A percentile compares a stretch with the other conserved stretches of the same genome.
phyloP scores from a whole-genome alignment of 1,284 basidiomycete genomes.

The Moesziomyces sp. region DNA sequence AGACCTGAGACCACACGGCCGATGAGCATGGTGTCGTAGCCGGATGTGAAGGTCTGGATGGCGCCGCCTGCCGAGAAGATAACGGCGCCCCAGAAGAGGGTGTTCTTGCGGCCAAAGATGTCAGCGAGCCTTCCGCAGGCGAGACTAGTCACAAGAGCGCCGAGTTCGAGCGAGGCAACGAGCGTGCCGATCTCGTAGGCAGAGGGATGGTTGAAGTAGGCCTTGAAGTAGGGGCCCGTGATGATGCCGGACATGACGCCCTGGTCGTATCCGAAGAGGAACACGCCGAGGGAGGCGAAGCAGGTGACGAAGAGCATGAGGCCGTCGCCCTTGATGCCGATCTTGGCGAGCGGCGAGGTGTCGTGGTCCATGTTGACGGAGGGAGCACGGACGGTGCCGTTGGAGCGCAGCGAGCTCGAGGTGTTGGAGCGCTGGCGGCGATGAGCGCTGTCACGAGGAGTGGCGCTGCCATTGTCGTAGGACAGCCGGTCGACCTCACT shows the following conservation, averaged over 20 bases:
- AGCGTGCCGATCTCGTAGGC: conserved; percentile 74
- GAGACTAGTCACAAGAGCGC: conserved; percentile 82
- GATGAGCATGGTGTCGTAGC: conserved; percentile 85
- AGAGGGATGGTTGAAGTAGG: conserved; percentile 74
- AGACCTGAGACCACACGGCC: conserved; percentile 89
- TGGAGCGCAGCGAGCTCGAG: conserved; percentile 28
- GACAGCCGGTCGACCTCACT: conserved; percentile 37
- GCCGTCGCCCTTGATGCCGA: conserved; percentile 59
- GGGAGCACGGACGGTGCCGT: conserved; percentile 34
- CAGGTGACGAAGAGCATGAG: conserved; percentile 71
- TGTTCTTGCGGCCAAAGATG: conserved; percentile 84
- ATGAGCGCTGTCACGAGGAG: conserved; percentile 21
- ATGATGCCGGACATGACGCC: conserved; percentile 77
- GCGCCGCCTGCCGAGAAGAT: conserved; percentile 89
- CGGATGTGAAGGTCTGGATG: conserved; percentile 86
- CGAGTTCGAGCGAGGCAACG: conserved; percentile 87
- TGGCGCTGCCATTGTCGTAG: conserved; percentile 12
- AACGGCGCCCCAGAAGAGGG: conserved; percentile 85
- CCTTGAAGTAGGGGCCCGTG: conserved; percentile 88
- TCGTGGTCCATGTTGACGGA: conserved; percentile 34
- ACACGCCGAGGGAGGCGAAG: conserved; percentile 88
- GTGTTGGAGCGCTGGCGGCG: conserved; percentile 26
- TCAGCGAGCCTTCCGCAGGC: conserved; percentile 89
- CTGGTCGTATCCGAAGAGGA: conserved; percentile 75
- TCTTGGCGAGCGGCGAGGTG: conserved; percentile 54